These are phyloP conservation scores for Bolboschoenoplectus hybrid DNA, from an alignment of 202 grass and related monocot species.

Conservation along the genomic window DNA sequence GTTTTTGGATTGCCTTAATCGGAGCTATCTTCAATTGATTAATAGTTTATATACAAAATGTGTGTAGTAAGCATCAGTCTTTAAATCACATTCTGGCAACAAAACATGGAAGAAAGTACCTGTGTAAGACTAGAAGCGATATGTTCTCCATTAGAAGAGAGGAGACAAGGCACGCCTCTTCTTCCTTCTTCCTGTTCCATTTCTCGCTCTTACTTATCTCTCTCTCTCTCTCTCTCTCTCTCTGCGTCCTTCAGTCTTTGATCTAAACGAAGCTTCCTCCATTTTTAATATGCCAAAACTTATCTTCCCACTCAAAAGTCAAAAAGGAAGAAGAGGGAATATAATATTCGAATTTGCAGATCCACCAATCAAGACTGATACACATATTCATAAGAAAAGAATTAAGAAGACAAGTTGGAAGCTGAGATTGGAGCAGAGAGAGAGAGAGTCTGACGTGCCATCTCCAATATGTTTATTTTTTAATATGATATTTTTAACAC, in stretches of 20 bases:
- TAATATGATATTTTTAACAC: too few relatives aligned
- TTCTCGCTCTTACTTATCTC: conserved; percentile 33
- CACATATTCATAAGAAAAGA: too few relatives aligned
- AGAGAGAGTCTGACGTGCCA: too few relatives aligned
- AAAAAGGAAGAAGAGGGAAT: neutral
- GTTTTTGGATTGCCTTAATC: neutral
- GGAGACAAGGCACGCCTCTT: conserved; percentile 50
- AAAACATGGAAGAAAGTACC: conserved; percentile 37
- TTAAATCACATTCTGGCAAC: neutral
- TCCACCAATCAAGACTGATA: neutral
- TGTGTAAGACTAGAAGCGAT: conserved; percentile 61
- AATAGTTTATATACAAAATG: neutral
- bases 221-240: neutral
- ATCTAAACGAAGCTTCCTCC: neutral
- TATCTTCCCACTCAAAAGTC: neutral
- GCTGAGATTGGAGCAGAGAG: too few relatives aligned
- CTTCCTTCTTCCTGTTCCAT: conserved; percentile 42
- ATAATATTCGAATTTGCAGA: conserved; percentile 2
- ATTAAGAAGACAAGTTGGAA: too few relatives aligned
- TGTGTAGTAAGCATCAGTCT: neutral
- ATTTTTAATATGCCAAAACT: neutral
- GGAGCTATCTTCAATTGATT: neutral
- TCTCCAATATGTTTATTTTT: too few relatives aligned
- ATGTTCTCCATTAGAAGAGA: conserved; percentile 46
- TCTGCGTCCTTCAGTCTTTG: neutral